These are phyloP conservation scores for Sporisorium exsertum DNA, from an alignment of 1,284 basidiomycete species.

Conservation along the genomic window DNA sequence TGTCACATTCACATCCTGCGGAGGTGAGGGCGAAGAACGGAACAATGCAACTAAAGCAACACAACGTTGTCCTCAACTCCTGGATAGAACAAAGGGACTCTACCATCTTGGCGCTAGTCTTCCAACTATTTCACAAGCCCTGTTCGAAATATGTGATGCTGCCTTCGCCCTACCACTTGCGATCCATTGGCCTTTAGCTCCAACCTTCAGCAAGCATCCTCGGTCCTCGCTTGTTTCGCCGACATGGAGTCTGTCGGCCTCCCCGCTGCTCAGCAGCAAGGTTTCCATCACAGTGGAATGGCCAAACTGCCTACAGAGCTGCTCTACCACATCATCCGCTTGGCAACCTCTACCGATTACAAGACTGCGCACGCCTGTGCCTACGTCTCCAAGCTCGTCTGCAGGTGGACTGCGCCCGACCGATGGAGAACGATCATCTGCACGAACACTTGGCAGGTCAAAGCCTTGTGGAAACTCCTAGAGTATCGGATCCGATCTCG, in stretches of 20 bases:
- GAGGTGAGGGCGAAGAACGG: too few relatives aligned
- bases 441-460: slow-evolving; percentile 9
- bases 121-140: neutral
- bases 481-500: neutral
- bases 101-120: neutral
- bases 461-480: slow-evolving; percentile 4
- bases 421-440: slow-evolving; percentile 52
- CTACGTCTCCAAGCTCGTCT: slow-evolving; percentile 48
- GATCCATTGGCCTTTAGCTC: neutral
- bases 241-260: neutral
- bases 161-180: neutral
- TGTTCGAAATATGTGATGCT: neutral
- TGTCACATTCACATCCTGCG: too few relatives aligned
- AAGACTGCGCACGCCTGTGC: slow-evolving; percentile 47
- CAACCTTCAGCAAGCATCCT: neutral
- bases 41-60: too few relatives aligned
- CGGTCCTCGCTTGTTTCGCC: neutral
- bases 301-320: slow-evolving; percentile 38
- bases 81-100: neutral
- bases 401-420: slow-evolving; percentile 34
- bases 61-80: too few relatives aligned
- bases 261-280: neutral
- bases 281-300: neutral
- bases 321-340: slow-evolving; percentile 35
- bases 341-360: slow-evolving; percentile 38